Evolutionary conservation across 495 filamentous ascomycete genomes (phyloP).

Genomic region (Penicillium roqueforti): DNA sequence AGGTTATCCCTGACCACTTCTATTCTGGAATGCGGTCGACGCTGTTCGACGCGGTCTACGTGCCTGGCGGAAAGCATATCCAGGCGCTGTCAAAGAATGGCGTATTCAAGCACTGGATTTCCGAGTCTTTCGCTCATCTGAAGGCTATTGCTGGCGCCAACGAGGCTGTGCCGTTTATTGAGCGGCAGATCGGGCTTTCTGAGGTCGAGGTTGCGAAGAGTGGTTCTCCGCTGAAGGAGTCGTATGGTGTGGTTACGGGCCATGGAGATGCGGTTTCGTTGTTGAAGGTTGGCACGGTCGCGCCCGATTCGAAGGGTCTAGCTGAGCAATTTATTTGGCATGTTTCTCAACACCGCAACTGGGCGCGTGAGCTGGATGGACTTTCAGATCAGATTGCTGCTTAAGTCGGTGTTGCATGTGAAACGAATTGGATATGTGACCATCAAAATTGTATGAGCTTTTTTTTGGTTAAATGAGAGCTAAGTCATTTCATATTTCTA

Average conservation of each 20-base stretch:
- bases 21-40: constrained; percentile 79
- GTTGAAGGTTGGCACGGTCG: constrained; percentile 23
- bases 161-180: constrained; percentile 63
- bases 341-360: constrained; percentile 67
- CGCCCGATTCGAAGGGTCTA: constrained; percentile 55
- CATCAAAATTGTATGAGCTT: constrained; percentile 2
- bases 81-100: constrained; percentile 63
- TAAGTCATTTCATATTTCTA: not conserved
- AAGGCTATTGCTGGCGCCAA: constrained; percentile 74
- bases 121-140: constrained; percentile 77
- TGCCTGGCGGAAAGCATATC: constrained; percentile 69
- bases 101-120: constrained; percentile 75
- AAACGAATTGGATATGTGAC: constrained; percentile 1
- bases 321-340: constrained; percentile 62
- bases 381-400: constrained; percentile 42
- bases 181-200: constrained; percentile 47
- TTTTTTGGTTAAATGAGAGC: not conserved
- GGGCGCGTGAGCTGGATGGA: constrained; percentile 67
- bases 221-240: constrained; percentile 55
- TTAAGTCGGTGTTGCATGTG: constrained; percentile 10
- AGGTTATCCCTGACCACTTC: constrained; percentile 70
- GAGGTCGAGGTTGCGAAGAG: constrained; percentile 51
- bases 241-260: constrained; percentile 40
- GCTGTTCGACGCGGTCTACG: constrained; percentile 78
- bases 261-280: constrained; percentile 40